A percentile compares a stretch with the other conserved stretches of the same genome.
Conservation (phyloP, 768 basidiomycete species). For the Boletus pseudopeckii region DNA sequence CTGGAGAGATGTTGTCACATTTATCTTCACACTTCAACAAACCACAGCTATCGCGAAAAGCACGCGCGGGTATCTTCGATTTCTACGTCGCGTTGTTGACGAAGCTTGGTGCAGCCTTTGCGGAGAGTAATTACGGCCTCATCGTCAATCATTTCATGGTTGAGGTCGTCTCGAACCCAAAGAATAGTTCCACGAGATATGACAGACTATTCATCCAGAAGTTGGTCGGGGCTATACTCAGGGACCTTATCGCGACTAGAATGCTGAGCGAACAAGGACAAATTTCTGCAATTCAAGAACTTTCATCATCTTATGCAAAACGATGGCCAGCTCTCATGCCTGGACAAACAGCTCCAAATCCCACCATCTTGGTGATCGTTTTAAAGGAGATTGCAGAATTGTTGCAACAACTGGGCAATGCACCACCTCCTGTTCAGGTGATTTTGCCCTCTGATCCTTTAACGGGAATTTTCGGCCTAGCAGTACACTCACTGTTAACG, state of each 20-base stretch:
- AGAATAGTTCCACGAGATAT: conserved; percentile 57
- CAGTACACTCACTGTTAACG: not conserved
- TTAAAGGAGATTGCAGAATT: conserved; percentile 83
- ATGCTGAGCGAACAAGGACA: conserved; percentile 94
- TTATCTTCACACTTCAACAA: conserved; percentile 83
- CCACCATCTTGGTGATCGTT: conserved; percentile 66
- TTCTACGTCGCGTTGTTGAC: conserved; percentile 78
- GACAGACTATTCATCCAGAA: conserved; percentile 72
- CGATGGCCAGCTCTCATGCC: conserved; percentile 94
- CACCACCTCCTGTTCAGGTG: conserved; percentile 84
- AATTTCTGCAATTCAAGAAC: conserved; percentile 84
- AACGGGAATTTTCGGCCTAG: not conserved
- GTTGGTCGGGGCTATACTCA: conserved; percentile 70
- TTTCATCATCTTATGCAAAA: conserved; percentile 77
- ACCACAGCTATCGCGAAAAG: conserved; percentile 59
- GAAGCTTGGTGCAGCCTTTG: conserved; percentile 70
- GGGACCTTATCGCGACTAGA: conserved; percentile 84
- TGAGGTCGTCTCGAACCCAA: conserved; percentile 66
- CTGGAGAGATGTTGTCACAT: conserved; percentile 77
- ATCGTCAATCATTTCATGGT: conserved; percentile 75
- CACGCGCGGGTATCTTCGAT: conserved; percentile 83
- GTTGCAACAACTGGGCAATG: conserved; percentile 86
- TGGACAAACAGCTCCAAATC: conserved; percentile 66
- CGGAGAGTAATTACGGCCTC: conserved; percentile 79
- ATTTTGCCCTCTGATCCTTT: conserved; percentile 7